Conservation (phyloP, 176 grass and related monocot genomes). For the Elymus sibiricus region DNA sequence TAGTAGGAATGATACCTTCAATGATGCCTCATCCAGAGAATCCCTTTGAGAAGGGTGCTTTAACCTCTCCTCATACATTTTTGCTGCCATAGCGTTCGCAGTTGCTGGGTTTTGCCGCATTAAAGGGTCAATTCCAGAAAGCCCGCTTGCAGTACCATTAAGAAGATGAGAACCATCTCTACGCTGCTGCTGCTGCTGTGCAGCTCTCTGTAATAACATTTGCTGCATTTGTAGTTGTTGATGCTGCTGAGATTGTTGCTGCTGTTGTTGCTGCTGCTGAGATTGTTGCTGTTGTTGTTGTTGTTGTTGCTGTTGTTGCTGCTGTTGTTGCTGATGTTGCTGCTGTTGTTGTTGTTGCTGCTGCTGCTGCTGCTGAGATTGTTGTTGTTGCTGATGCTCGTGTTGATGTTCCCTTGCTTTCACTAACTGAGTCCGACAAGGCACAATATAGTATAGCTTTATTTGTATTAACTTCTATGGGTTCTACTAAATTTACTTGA, state of each 20-base stretch:
- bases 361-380: background rate
- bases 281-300: background rate
- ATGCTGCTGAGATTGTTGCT: slow-evolving; percentile 34
- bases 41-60: slow-evolving; percentile 89
- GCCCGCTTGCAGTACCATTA: slow-evolving; percentile 68
- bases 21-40: slow-evolving; percentile 76
- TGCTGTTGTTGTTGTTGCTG: background rate
- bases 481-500: background rate
- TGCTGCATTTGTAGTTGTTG: slow-evolving; percentile 86
- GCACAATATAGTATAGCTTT: slow-evolving; percentile 2
- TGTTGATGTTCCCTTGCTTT: slow-evolving; percentile 27
- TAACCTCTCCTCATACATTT: slow-evolving; percentile 93
- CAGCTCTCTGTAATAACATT: slow-evolving; percentile 56
- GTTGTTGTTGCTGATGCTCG: background rate
- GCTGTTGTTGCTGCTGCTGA: slow-evolving; percentile 63
- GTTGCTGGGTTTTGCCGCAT: slow-evolving; percentile 54
- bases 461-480: background rate
- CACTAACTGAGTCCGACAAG: slow-evolving; percentile 14
- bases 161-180: slow-evolving; percentile 72
- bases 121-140: slow-evolving; percentile 61
- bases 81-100: slow-evolving; percentile 91
- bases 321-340: background rate
- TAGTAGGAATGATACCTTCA: slow-evolving; percentile 58
- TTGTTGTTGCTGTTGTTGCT: background rate
- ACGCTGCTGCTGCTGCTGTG: slow-evolving; percentile 52